Evolutionary conservation across 208 protist species (phyloP), one percentile per base, ranked within the genome.

Genomic region (Porcisia deanei): DNA sequence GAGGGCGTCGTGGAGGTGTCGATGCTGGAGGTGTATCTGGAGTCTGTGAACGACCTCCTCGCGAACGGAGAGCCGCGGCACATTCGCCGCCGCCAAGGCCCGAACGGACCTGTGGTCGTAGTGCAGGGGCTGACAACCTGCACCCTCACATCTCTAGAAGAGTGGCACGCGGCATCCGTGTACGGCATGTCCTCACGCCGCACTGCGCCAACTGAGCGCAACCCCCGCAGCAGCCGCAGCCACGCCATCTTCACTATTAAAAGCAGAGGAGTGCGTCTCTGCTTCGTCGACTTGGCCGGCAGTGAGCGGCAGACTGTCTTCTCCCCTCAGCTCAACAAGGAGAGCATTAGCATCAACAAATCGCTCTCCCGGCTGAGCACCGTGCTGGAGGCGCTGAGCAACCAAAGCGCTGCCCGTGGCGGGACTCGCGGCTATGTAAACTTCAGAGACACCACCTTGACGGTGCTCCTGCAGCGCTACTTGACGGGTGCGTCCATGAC

Each of bases 171-270:
- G 20, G 85, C 94, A 45, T 79, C 89, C 3, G 71, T 63, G n/a
- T 94, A 89, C 79, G 90, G 91, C 55, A 93, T 95, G 93, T 75
- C 78, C 4, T 92, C 90, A 16, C 85, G 93, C 10, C 88, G 91
- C 20, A 97, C 91, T 22, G 86, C 93, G 9, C 79, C 93, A 22
- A 99, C 97, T 12, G 85, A 94, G 61, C 92, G 94, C 76, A 99
- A 99, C 85, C 72, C 85, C 8, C 85, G 87, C 18, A 98, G 94
- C 69, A 98, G 94, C 65, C 88, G 97, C 25, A 98, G 95, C 71
- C 97, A 99, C 76, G 88, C 94, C 59, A 82, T 98, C 75, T 96
- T 98, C 82, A 97, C 92, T 25, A 83, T 98, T 54, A 95, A 98
- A 64, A 91, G 85, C 60, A 65, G 66, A 49, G 88, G 89, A 30